Base-by-base conservation (phyloP, 225 moss, liverwort and hornwort genomes). In the Rhytidiadelphus loreus region DNA sequence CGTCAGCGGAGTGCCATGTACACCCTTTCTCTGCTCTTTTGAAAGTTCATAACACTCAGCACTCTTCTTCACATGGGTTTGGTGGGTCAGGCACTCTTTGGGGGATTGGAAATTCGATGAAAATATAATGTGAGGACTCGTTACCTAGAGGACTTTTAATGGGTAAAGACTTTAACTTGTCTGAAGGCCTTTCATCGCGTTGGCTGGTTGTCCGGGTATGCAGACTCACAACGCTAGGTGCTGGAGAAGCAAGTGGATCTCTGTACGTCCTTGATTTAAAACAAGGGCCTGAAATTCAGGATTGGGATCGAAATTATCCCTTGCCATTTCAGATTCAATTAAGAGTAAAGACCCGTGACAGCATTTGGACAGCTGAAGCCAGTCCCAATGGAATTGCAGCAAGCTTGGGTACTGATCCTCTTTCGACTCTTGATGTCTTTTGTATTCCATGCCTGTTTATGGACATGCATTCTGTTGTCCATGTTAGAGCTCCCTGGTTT, bases 221-320 rank as follows among this genome's bases (percentile, higher is more conserved):
- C 86, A 97, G 97, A 93, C 89, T 98, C 79, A 96, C 97, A 61
- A 96, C 97, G 8, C 84, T 98, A 84, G 96, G 96, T 88, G 84
- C 92, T 83, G 97, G 92, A 87, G 87, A 88, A 94, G 90, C 93
- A 87, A 95, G 95, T 88, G 97, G 96, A 63, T 91, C 93, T 64
- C 86, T 98, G 29, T 93, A 93, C 80, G 90, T 96, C 50, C 90
- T 96, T 62, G 86, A 90, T 81, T 76, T 94, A 59, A 93, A 93
- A 68, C 92, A 91, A 86, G 94, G 94, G 87, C 92, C 93, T 88
- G 92, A 92, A 87, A 91, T 91, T 88, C 92, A 90, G 83, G 92
- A 91, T 83, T 94, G 93, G 94, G 94, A 94, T 88, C 92, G 92
- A 75, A 92, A 93, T 84, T 94, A 92, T 93, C 93, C 94, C 76